Evolutionary conservation across 129 eudicot species (phyloP), one percentile per base, ranked within the genome.

Genomic region (Flaveria ramosissima): DNA sequence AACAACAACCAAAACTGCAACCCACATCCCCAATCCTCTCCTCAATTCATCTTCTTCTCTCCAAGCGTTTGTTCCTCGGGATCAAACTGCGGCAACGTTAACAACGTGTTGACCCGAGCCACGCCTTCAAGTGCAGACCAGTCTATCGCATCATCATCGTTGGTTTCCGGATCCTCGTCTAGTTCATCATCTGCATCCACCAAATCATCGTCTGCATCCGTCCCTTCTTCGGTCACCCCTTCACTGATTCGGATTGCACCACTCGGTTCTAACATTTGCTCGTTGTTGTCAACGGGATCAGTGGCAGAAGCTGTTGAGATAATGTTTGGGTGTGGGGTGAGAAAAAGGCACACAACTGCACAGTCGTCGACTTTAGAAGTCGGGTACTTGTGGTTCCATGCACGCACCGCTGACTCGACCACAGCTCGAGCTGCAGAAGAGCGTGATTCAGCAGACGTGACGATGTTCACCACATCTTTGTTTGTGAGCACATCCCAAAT

Each of bases 121-220:
- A 90, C 98, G 1, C 98, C 98, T 80, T 90, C 94, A 36, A 90
- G 92, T 20, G 96, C 94, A 16, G 90, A 90, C 93, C 93, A 90
- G 74, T 90, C 92, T 46, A 75, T 84, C 20, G 69, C 92, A 32
- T 39, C 65, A 17, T 88, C 89, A 0, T 45, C 9, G 2, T 36
- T 36, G 41, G 43, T 27, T 42, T 80, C 13, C 6, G 66, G 67
- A 32, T 81, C 83, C 32, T 66, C 85, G 3, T 80, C 89, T 48
- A 59, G 64, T 51, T 20, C 85, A 1, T 72, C 70, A n/a, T 36
- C 41, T 36, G 41, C 41, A 36, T 14, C 73, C 15, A 20, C 27
- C 52, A 62, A 15, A 16, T 80, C 83, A 2, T 80, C 79, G 3
- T 80, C 83, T 11, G 61, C 74, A 41, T 64, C 83, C 7, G 78